Base-by-base conservation (phyloP, 306 rosid genomes). In the Herpetospermum pedunculosum region DNA sequence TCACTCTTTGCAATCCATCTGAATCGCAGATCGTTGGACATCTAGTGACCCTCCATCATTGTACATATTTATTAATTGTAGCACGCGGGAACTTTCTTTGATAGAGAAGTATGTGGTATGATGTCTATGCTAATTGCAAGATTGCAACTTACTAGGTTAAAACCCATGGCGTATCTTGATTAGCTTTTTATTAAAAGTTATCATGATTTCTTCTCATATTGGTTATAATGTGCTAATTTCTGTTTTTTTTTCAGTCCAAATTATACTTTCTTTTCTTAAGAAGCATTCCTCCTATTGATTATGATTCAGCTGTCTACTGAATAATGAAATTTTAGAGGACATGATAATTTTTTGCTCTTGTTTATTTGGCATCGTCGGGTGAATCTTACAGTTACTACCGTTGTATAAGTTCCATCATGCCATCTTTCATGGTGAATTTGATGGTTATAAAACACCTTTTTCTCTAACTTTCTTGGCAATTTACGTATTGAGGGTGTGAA, bases 61-160 rank as follows among this genome's bases (percentile, higher is more conserved):
- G 72, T 89, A 91, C 67, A 80, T 94, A 57, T 94, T 94, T 81
- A 81, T 94, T 70, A 91, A 89, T 73, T 91, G 96, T 77, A 94
- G 97, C 81, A 89, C 98, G 3, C 91, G 94, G 50, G 98, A 94
- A 77, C 97, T 94, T 77, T 96, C 75, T 43, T 75, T 81, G 78
- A 86, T 94, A 76, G 98, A 94, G 97, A 89, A 94, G 87, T 94
- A 91, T 79, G 91, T 94, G 96, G 97, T 91, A 86, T 81, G 98
- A 73, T 71, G 77, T 76, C 83, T 86, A 82, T 41, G 40, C 81
- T 78, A 28, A 81, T 75, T 44, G 62, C 78, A 83, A 76, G 57
- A 77, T 43, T 23, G 75, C 34, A 72, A 19, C 46, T 23, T 69
- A 19, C 35, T 43, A 23, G 35, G n/a, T 72, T 74, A 19, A 37